These are phyloP conservation scores for Liquidambar formosana DNA, from an alignment of 164 flowering plant genomes.

Conservation along the genomic window DNA sequence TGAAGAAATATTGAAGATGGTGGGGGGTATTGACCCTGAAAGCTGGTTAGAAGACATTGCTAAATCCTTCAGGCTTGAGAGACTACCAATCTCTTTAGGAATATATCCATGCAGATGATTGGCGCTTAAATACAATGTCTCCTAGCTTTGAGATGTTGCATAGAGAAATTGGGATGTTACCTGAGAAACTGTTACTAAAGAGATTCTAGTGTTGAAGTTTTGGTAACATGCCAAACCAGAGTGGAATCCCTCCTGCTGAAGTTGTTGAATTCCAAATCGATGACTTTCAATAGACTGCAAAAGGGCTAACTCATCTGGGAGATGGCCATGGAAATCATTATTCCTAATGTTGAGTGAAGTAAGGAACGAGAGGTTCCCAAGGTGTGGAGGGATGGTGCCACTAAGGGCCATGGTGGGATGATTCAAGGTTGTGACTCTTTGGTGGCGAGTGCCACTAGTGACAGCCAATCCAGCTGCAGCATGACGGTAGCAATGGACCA, in stretches of 20 bases:
- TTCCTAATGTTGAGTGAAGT: conserved; percentile 2
- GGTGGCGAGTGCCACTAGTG: conserved; percentile 10
- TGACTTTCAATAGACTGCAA: conserved; percentile 8
- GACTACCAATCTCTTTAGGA: conserved; percentile 19
- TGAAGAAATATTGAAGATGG: conserved; percentile 22
- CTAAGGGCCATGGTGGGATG: conserved; percentile 1
- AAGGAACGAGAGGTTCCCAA: conserved; percentile 21
- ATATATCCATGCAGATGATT: conserved; percentile 17
- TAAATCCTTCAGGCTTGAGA: conserved; percentile 10
- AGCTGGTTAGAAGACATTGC: conserved; percentile 10
- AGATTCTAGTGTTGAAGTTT: not conserved
- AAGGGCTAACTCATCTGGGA: conserved; percentile 27
- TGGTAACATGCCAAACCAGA: not conserved
- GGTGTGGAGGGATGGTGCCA: conserved; percentile 8
- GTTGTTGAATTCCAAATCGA: conserved; percentile 16
- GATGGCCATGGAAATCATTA: conserved; percentile 13
- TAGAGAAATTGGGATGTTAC: conserved; percentile 9
- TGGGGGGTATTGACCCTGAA: conserved; percentile 13
- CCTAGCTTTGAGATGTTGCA: not conserved
- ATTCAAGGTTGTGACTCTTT: conserved; percentile 11
- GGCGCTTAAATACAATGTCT: not conserved
- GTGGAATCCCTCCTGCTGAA: conserved; percentile 33
- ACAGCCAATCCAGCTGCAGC: conserved; percentile 15
- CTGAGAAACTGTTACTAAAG: conserved; percentile 12
- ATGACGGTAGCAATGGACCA: conserved; percentile 7